phyloP scores from a whole-genome alignment of 805 yeast genomes.

The Lipomyces oligophaga region DNA sequence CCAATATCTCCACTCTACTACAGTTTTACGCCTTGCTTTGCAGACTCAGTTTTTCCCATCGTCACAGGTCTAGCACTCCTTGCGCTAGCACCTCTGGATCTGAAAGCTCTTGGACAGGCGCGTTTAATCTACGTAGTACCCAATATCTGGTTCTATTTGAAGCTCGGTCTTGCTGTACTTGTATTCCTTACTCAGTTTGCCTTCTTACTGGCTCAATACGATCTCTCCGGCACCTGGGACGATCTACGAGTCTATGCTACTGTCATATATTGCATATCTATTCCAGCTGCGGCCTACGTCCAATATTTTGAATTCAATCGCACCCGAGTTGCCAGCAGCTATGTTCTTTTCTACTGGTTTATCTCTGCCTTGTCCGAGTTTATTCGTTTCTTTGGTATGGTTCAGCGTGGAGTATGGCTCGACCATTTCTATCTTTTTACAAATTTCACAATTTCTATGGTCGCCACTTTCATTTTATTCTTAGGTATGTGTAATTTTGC shows the following conservation, averaged over 20 bases:
- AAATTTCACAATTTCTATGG: slow-evolving; percentile 1
- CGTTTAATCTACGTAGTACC: slow-evolving; percentile 1
- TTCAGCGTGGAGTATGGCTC: slow-evolving; percentile 13
- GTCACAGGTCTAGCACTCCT: slow-evolving; percentile 31
- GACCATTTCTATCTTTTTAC: slow-evolving; percentile 1
- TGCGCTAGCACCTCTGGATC: slow-evolving; percentile 9
- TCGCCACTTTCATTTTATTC: slow-evolving; percentile 5
- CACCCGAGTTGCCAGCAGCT: slow-evolving; percentile 59
- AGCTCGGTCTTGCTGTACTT: background rate
- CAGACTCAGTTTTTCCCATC: slow-evolving; percentile 36
- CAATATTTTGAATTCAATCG: slow-evolving; percentile 71
- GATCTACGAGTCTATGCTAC: slow-evolving; percentile 39
- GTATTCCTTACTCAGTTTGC: slow-evolving; percentile 12
- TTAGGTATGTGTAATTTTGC: slow-evolving; percentile 3
- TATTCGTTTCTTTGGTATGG: slow-evolving; percentile 16
- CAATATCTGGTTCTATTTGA: slow-evolving; percentile 10
- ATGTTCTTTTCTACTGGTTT: slow-evolving; percentile 72
- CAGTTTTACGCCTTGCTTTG: slow-evolving; percentile 39
- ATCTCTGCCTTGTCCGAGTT: slow-evolving; percentile 39
- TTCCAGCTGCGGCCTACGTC: slow-evolving; percentile 43
- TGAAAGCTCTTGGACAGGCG: slow-evolving; percentile 4
- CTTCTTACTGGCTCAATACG: slow-evolving; percentile 13
- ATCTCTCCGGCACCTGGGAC: slow-evolving; percentile 33
- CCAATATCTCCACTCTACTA: slow-evolving; percentile 35
- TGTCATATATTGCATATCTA: slow-evolving; percentile 41